Conservation (phyloP, 495 filamentous ascomycete genomes). For the Podospora bellae-mahoneyi region DNA sequence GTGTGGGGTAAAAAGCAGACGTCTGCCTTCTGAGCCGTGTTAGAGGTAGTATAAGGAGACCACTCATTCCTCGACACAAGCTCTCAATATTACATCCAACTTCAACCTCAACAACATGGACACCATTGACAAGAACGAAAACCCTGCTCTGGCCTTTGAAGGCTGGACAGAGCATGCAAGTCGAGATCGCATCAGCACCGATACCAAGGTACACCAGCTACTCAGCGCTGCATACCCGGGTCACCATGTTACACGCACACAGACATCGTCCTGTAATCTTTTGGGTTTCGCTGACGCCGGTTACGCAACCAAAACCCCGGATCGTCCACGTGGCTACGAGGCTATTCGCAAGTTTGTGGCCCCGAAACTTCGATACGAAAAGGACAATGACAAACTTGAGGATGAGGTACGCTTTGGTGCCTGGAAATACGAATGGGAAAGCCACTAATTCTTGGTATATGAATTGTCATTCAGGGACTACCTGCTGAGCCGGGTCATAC, state of each 20-base stretch:
- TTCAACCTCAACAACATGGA: not conserved
- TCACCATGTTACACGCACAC: not conserved
- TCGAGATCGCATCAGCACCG: not conserved
- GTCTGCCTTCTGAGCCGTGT: no score
- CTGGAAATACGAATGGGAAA: conserved; percentile 43
- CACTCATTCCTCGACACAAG: no score
- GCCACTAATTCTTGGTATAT: conserved; percentile 44
- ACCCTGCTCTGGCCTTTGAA: not conserved
- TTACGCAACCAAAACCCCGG: conserved; percentile 21
- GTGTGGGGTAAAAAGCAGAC: no score
- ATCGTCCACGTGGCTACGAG: conserved; percentile 12
- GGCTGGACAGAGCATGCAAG: not conserved
- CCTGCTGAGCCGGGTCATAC: conserved; percentile 20
- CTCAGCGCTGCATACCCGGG: not conserved
- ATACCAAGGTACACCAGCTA: not conserved
- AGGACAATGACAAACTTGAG: conserved; percentile 10
- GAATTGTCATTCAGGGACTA: conserved; percentile 34
- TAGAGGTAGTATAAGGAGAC: no score
- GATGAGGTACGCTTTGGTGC: not conserved
- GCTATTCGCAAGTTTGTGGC: conserved; percentile 22
- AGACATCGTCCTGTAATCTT: conserved; percentile 15
- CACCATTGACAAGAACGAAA: not conserved
- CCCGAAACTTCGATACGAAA: not conserved
- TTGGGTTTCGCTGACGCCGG: conserved; percentile 29
- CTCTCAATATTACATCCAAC: no score